These are phyloP conservation scores for Areca catechu DNA, from an alignment of 176 grass and related monocot species.

Conservation along the genomic window DNA sequence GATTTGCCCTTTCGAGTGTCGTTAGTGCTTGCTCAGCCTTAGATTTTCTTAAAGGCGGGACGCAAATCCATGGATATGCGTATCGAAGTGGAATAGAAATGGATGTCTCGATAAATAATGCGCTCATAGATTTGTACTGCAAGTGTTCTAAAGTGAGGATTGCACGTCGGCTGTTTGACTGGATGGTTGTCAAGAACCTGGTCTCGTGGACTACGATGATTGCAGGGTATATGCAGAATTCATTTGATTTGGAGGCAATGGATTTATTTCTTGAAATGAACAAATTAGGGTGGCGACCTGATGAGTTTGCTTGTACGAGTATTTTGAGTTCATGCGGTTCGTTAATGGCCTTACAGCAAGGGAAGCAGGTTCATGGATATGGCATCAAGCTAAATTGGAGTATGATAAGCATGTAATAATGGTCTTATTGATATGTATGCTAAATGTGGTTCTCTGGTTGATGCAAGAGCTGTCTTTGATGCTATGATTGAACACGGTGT, in stretches of 20 bases:
- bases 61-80: conserved; percentile 45
- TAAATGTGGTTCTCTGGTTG: conserved; percentile 43
- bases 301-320: conserved; percentile 65
- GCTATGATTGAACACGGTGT: conserved; percentile 32
- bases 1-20: conserved; percentile 55
- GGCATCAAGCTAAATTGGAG: conserved; percentile 48
- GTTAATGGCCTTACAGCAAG: conserved; percentile 36
- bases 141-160: conserved; percentile 45
- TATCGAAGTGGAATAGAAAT: conserved; percentile 34
- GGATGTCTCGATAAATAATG: conserved; percentile 41
- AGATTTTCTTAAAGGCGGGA: conserved; percentile 44
- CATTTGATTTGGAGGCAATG: conserved; percentile 44
- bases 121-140: conserved; percentile 54
- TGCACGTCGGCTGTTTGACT: conserved; percentile 57
- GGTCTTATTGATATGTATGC: conserved; percentile 69
- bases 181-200: conserved; percentile 34
- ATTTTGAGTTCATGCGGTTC: conserved; percentile 57
- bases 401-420: conserved; percentile 57
- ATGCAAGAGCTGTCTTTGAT: conserved; percentile 57
- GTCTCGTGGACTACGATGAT: conserved; percentile 91
- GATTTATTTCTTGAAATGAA: conserved; percentile 48
- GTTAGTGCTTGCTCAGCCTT: conserved; percentile 48
- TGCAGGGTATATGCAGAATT: conserved; percentile 63
- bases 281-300: conserved; percentile 37
- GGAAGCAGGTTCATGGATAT: conserved; percentile 62